A percentile compares a stretch with the other conserved stretches of the same genome.
Conservation (phyloP, 768 basidiomycete species). For the Termitomyces bulborhizus region DNA sequence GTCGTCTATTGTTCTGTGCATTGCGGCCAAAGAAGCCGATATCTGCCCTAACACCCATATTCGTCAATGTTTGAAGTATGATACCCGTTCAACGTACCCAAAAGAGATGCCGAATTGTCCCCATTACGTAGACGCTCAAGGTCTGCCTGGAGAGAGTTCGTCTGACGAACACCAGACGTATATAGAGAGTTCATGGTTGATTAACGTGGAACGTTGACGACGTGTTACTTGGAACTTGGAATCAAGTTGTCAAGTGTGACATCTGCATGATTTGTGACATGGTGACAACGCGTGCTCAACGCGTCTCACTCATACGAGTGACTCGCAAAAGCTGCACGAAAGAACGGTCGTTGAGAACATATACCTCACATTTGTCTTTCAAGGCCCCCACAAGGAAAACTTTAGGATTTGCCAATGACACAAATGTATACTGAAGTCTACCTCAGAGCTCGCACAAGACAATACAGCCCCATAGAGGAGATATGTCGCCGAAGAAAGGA, state of each 20-base stretch:
- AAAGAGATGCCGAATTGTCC: conserved; percentile 71
- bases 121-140: conserved; percentile 77
- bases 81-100: conserved; percentile 51
- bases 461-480: neutral
- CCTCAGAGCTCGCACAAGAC: neutral
- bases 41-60: conserved; percentile 75
- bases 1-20: conserved; percentile 93
- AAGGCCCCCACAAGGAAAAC: neutral
- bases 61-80: conserved; percentile 10
- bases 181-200: conserved; percentile 87
- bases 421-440: neutral
- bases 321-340: neutral
- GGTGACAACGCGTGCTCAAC: neutral
- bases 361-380: neutral
- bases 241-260: neutral
- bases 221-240: neutral
- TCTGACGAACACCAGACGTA: conserved; percentile 89
- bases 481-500: neutral
- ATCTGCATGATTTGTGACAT: neutral
- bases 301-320: too few species aligned
- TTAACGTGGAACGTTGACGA: conserved; percentile 5
- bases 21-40: conserved; percentile 91
- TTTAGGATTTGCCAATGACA: neutral
- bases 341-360: neutral
- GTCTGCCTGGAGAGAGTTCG: conserved; percentile 82